Evolutionary conservation across 1,139 yeast genomes (phyloP).

Genomic region (Taphrina flavorubra): DNA sequence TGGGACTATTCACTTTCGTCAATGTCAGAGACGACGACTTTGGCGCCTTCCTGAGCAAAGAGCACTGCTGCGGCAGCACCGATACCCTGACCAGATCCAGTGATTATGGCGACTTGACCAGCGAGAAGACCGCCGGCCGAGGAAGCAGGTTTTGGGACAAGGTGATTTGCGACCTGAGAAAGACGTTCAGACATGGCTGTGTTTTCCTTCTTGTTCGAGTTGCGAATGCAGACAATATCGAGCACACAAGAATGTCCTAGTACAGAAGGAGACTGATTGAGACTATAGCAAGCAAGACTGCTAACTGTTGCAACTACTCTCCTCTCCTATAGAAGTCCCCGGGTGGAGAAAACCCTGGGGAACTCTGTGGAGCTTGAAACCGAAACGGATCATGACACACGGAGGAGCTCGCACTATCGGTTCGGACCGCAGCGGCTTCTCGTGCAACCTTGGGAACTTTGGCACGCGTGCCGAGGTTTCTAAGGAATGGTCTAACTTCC

Average conservation of each 20-base stretch:
- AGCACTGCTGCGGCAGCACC: conserved; percentile 88
- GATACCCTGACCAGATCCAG: conserved; percentile 96
- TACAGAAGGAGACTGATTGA: no score
- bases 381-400: background rate
- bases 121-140: conserved; percentile 54
- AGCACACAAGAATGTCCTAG: no score
- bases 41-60: conserved; percentile 91
- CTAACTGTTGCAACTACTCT: no score
- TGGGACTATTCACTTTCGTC: conserved; percentile 15
- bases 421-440: background rate
- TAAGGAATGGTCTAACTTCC: no score
- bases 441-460: background rate
- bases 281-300: no score
- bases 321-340: background rate
- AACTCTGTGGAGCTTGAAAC: conserved; percentile 1
- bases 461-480: background rate
- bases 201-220: background rate
- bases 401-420: conserved; percentile 4
- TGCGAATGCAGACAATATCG: no score
- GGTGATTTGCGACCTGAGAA: conserved; percentile 33
- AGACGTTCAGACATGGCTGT: conserved; percentile 38
- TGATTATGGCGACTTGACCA: conserved; percentile 85
- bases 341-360: conserved; percentile 1
- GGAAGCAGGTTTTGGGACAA: conserved; percentile 26
- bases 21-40: conserved; percentile 85